Conservation (phyloP, 441 rosid species). For the Eruca vesicaria region DNA sequence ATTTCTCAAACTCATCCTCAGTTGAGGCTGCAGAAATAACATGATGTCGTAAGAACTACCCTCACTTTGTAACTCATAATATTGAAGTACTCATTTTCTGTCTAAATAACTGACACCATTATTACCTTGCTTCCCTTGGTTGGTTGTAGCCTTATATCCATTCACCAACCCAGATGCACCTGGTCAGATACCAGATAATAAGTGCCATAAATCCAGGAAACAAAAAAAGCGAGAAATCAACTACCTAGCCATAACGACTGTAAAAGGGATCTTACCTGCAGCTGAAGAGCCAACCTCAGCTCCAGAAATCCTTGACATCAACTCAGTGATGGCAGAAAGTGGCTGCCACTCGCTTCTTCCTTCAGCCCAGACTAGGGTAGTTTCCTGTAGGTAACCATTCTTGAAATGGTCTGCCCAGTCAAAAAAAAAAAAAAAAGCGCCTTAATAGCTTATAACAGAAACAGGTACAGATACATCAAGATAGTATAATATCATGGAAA, state of each 20-base stretch:
- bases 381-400: conserved; percentile 67
- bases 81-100: background rate
- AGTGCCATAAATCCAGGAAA: background rate
- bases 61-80: background rate
- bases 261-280: conserved; percentile 40
- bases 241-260: background rate
- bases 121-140: conserved; percentile 25
- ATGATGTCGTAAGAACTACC: conserved; percentile 30
- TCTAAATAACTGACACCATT: conserved; percentile 12
- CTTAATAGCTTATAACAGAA: conserved; percentile 50
- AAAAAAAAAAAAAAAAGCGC: conserved; percentile 47
- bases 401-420: conserved; percentile 79
- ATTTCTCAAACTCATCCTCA: conserved; percentile 82
- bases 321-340: conserved; percentile 63
- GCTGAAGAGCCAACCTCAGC: conserved; percentile 32
- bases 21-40: conserved; percentile 46
- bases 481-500: background rate
- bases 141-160: conserved; percentile 33
- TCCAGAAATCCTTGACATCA: conserved; percentile 50
- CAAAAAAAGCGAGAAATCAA: background rate
- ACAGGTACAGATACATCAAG: conserved; percentile 30
- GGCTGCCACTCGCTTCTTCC: conserved; percentile 88
- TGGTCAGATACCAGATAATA: conserved; percentile 15
- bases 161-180: conserved; percentile 27
- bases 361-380: conserved; percentile 79